Conservation (phyloP, 2,329 filamentous ascomycete species). For the Rhinocladiella mackenziei region DNA sequence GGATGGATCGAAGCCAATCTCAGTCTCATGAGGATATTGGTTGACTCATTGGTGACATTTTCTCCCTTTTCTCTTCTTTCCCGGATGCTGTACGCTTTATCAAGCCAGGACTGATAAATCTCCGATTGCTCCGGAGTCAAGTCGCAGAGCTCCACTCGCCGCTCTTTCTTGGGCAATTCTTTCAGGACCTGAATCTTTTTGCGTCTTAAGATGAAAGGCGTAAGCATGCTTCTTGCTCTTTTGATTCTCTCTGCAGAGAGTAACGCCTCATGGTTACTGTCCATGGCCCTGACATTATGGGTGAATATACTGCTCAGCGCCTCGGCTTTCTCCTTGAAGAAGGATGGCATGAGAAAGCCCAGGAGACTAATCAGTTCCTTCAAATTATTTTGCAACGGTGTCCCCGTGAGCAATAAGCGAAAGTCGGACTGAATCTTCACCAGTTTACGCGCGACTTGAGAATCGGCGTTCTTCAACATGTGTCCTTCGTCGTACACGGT, state of each 20-base stretch:
- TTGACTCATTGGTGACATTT: conserved; percentile 50
- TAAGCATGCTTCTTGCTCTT: conserved; percentile 84
- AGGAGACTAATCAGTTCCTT: conserved; percentile 86
- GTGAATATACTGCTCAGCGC: conserved; percentile 85
- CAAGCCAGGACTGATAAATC: conserved; percentile 69
- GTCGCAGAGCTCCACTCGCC: conserved; percentile 73
- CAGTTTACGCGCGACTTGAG: conserved; percentile 74
- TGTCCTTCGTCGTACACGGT: conserved; percentile 93
- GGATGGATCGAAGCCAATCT: conserved; percentile 91
- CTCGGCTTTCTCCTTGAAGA: conserved; percentile 74
- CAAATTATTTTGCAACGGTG: conserved; percentile 92
- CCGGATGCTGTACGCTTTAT: conserved; percentile 56
- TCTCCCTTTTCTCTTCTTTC: conserved; percentile 56
- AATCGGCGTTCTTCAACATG: conserved; percentile 81
- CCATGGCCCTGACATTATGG: conserved; percentile 78
- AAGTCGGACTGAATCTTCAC: conserved; percentile 75
- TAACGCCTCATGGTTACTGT: conserved; percentile 69
- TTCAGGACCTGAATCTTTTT: conserved; percentile 87
- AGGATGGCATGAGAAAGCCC: conserved; percentile 83
- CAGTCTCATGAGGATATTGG: conserved; percentile 79
- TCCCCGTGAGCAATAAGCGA: conserved; percentile 82
- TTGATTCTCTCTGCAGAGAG: conserved; percentile 82
- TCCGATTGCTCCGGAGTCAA: conserved; percentile 68
- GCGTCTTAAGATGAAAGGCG: conserved; percentile 88
- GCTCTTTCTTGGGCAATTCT: conserved; percentile 75